A percentile compares a stretch with the other conserved stretches of the same genome.
Conservation (phyloP, 768 basidiomycete genomes). For the Kondoa subrosea region DNA sequence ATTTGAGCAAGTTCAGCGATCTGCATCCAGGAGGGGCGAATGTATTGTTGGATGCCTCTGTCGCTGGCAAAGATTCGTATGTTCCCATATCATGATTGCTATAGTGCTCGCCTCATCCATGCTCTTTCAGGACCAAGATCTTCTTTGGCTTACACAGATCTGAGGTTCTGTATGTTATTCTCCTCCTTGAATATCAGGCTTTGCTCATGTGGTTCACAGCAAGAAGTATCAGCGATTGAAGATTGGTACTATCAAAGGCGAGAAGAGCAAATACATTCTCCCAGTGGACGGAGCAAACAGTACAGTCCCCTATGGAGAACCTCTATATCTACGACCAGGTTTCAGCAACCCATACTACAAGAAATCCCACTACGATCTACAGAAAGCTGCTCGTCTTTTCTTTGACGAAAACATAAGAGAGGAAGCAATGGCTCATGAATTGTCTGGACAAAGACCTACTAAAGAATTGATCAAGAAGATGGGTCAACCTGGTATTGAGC, state of each 20-base stretch:
- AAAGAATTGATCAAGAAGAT: constrained; percentile 16
- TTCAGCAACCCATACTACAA: constrained; percentile 61
- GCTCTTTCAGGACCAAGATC: background rate
- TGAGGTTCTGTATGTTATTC: constrained; percentile 28
- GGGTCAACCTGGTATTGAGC: constrained; percentile 33
- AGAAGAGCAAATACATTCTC: constrained; percentile 41
- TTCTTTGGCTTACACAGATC: constrained; percentile 17
- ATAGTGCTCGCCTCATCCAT: background rate
- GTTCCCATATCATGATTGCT: background rate
- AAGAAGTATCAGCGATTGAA: constrained; percentile 20
- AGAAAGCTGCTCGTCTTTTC: constrained; percentile 48
- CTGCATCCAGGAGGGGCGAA: constrained; percentile 69
- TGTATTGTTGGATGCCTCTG: constrained; percentile 54
- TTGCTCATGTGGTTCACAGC: no score
- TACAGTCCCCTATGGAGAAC: constrained; percentile 68
- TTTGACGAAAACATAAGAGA: constrained; percentile 49
- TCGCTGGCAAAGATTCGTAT: constrained; percentile 40
- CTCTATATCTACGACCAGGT: constrained; percentile 55
- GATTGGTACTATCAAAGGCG: constrained; percentile 35
- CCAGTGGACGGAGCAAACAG: constrained; percentile 46
- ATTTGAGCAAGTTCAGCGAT: constrained; percentile 47
- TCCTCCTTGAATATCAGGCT: no score
- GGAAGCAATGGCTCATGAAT: constrained; percentile 20
- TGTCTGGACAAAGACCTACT: constrained; percentile 19
- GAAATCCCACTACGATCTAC: constrained; percentile 50